Percentiles rank a stretch among this genome's conserved stretches.
Evolutionary conservation across 306 rosid species (phyloP).

Genomic region (Quercus agrifolia): DNA sequence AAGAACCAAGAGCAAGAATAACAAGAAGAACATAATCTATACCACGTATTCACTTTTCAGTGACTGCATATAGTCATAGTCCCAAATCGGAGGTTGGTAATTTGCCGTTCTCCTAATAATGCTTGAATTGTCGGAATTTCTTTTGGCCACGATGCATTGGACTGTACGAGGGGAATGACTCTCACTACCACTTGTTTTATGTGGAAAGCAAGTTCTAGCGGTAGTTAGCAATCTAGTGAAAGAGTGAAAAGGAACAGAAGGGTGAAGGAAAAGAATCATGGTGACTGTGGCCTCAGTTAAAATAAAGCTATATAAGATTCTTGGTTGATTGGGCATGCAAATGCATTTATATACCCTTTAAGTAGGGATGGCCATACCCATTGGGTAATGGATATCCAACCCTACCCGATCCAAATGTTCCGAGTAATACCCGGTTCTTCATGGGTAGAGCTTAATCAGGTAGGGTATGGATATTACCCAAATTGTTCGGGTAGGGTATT

Average conservation of each 20-base stretch:
- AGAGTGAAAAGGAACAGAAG: not conserved
- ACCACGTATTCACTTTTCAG: not conserved
- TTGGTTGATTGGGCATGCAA: too few species aligned
- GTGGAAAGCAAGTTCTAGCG: not conserved
- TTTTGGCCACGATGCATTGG: not conserved
- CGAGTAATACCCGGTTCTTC: too few species aligned
- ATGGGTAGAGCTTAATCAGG: too few species aligned
- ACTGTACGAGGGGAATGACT: not conserved
- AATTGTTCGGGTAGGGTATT: too few species aligned
- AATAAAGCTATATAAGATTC: too few species aligned
- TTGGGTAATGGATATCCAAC: too few species aligned
- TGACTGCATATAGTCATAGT: not conserved
- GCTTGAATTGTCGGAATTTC: not conserved
- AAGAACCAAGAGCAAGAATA: not conserved
- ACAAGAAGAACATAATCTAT: not conserved
- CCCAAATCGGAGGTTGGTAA: slow-evolving; percentile 13
- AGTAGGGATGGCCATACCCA: too few species aligned
- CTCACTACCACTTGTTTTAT: not conserved
- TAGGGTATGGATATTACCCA: too few species aligned
- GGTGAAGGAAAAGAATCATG: not conserved
- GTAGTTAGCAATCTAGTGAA: not conserved
- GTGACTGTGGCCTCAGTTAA: not conserved
- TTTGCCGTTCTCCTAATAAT: slow-evolving; percentile 15
- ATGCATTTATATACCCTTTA: too few species aligned
- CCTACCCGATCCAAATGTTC: too few species aligned